Evolutionary conservation across 1,284 basidiomycete genomes (phyloP).

Genomic region (Apiotrichum domesticum): DNA sequence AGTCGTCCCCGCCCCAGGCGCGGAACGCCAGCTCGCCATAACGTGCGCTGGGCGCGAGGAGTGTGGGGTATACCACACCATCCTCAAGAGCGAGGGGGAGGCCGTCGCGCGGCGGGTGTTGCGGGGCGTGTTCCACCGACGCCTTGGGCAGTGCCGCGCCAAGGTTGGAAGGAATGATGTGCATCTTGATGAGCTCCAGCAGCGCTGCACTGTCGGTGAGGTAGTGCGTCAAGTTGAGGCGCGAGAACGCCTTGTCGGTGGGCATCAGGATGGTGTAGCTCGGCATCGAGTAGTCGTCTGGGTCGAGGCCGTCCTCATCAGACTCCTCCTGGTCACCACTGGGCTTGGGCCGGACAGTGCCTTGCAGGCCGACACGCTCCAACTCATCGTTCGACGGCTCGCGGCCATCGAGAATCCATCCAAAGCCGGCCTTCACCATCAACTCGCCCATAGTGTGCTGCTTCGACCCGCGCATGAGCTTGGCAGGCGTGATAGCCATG

Average conservation of each 20-base stretch:
- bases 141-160: conserved; percentile 4
- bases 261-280: conserved; percentile 80
- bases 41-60: conserved; percentile 57
- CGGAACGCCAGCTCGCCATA: conserved; percentile 80
- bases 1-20: conserved; percentile 50
- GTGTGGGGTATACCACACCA: conserved; percentile 64
- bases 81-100: conserved; percentile 66
- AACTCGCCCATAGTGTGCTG: conserved; percentile 80
- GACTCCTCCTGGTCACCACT: conserved; percentile 48
- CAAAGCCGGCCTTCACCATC: conserved; percentile 72
- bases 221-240: conserved; percentile 75
- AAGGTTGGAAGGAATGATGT: conserved; percentile 62
- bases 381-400: conserved; percentile 57
- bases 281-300: conserved; percentile 36
- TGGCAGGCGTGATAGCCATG: conserved; percentile 76
- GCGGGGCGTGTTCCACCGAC: background rate
- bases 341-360: conserved; percentile 13
- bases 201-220: conserved; percentile 60
- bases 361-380: conserved; percentile 40
- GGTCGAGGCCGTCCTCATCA: background rate
- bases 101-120: conserved; percentile 30
- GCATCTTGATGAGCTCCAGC: conserved; percentile 70
- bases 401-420: conserved; percentile 83
- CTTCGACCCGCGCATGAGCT: conserved; percentile 81
- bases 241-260: conserved; percentile 83